Evolutionary conservation across 768 basidiomycete species (phyloP).

Genomic region (Hypsizygus marmoreus): DNA sequence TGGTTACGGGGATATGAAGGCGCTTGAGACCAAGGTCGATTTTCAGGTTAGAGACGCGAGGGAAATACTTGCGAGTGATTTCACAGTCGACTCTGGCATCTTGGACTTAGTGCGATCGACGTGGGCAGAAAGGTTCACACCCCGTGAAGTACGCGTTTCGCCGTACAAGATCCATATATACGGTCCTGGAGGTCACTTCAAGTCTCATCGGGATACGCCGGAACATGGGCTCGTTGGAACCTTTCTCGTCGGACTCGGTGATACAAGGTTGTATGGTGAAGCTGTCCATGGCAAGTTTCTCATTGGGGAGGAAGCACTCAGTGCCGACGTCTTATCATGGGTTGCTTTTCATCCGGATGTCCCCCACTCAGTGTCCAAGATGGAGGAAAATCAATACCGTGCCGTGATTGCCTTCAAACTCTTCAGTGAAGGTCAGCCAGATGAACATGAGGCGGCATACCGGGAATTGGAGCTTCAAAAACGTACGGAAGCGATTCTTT

Average conservation of each 20-base stretch:
- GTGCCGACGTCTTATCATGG: slow-evolving; percentile 18
- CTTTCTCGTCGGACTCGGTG: slow-evolving; percentile 32
- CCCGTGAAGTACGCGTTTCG: slow-evolving; percentile 23
- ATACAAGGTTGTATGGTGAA: slow-evolving; percentile 13
- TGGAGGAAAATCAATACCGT: slow-evolving; percentile 20
- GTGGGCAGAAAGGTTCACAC: slow-evolving; percentile 17
- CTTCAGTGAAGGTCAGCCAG: slow-evolving; percentile 17
- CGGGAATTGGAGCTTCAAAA: slow-evolving; percentile 1
- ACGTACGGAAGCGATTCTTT: neutral
- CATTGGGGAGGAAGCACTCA: neutral
- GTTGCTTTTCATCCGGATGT: slow-evolving; percentile 34
- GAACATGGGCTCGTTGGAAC: slow-evolving; percentile 30
- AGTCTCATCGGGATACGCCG: slow-evolving; percentile 28
- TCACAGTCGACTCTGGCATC: slow-evolving; percentile 2
- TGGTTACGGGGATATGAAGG: slow-evolving; percentile 1
- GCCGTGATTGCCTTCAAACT: slow-evolving; percentile 33
- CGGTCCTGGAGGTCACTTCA: slow-evolving; percentile 28
- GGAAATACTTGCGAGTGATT: slow-evolving; percentile 3
- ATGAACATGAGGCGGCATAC: slow-evolving; percentile 5
- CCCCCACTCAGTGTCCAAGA: slow-evolving; percentile 18
- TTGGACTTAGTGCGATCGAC: neutral
- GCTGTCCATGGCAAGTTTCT: slow-evolving; percentile 4
- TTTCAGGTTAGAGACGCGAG: slow-evolving; percentile 1
- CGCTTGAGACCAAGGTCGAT: slow-evolving; percentile 1
- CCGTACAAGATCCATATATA: slow-evolving; percentile 36